phyloP scores from a whole-genome alignment of 257 asterid genomes.

The Nicotiana obtusifolia region DNA sequence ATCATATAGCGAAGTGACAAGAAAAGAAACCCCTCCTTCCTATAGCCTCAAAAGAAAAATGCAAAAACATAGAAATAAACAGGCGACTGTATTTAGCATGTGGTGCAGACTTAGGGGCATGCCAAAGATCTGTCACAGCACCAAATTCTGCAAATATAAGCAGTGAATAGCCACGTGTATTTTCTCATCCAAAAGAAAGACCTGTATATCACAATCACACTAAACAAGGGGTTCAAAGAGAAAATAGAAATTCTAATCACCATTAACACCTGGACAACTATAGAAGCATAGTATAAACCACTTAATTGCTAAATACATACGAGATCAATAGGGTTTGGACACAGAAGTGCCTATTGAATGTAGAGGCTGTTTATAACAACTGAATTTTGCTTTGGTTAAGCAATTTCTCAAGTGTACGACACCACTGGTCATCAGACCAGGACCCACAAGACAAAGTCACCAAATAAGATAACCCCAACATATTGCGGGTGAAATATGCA shows the following conservation, averaged over 20 bases:
- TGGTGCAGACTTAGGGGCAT: neutral
- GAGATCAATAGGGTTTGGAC: neutral
- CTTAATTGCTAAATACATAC: neutral
- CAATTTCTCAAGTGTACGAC: neutral
- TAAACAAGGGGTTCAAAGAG: neutral
- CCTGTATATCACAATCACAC: neutral
- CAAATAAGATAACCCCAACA: neutral
- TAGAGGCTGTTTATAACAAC: neutral
- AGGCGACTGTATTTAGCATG: neutral
- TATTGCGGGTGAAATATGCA: conserved; percentile 4
- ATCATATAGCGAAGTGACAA: neutral
- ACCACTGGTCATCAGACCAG: neutral
- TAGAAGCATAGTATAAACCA: neutral
- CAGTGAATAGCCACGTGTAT: neutral
- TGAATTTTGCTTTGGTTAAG: neutral
- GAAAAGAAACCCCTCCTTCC: neutral
- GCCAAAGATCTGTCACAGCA: neutral
- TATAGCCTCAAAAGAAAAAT: neutral
- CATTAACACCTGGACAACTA: neutral
- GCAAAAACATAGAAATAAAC: neutral
- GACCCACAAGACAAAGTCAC: neutral
- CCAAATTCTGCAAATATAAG: neutral
- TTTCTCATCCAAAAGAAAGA: neutral
- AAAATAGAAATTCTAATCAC: neutral
- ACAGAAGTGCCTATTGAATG: neutral